Conservation (phyloP, 108 stramenopile genomes). For the Nitzschia putrida region DNA sequence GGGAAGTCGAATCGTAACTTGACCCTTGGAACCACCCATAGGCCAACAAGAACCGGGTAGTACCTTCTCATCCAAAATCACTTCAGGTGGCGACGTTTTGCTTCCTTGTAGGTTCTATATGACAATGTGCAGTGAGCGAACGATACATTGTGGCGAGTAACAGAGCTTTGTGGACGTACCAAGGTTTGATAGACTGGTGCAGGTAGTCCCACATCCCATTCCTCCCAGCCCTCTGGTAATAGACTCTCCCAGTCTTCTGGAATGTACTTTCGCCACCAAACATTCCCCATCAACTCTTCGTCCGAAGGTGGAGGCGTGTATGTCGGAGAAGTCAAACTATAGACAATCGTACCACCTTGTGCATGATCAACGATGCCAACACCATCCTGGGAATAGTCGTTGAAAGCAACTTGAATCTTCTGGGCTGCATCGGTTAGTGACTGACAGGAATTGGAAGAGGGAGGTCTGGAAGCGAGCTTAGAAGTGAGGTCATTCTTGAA, state of each 20-base stretch:
- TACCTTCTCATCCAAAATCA: conserved; percentile 40
- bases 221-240: conserved; percentile 53
- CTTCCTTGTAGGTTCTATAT: conserved; percentile 25
- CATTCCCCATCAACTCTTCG: conserved; percentile 23
- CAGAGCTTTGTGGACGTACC: conserved; percentile 25
- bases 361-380: conserved; percentile 33
- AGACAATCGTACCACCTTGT: conserved; percentile 36
- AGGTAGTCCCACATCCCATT: conserved; percentile 50
- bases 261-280: conserved; percentile 55
- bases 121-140: conserved; percentile 4
- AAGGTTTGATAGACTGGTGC: conserved; percentile 51
- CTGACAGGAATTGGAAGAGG: conserved; percentile 9
- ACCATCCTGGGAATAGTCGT: conserved; percentile 28
- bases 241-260: conserved; percentile 76
- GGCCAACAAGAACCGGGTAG: conserved; percentile 66
- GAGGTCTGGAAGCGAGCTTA: neutral
- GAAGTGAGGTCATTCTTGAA: conserved; percentile 12
- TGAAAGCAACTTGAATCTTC: conserved; percentile 24
- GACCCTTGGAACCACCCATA: conserved; percentile 50
- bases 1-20: conserved; percentile 52
- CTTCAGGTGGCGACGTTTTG: conserved; percentile 43
- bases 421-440: conserved; percentile 14
- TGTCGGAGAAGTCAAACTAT: conserved; percentile 36
- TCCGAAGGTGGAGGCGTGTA: conserved; percentile 16
- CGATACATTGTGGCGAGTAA: neutral